phyloP scores from a whole-genome alignment of 345 rosid genomes.

The Laguncularia racemosa region DNA sequence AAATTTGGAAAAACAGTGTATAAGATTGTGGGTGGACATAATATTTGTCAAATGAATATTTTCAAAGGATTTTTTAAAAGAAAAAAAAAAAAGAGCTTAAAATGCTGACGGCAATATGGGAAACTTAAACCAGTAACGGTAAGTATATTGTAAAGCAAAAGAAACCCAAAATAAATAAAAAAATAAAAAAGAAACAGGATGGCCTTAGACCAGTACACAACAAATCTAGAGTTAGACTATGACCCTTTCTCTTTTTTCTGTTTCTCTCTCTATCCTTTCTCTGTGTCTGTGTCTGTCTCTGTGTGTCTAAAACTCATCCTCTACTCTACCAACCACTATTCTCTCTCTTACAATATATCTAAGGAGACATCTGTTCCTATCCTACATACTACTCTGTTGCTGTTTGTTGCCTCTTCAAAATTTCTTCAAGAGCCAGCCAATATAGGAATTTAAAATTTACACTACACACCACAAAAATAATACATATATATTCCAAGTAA shows the following conservation, averaged over 20 bases:
- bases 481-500: constrained; percentile 4
- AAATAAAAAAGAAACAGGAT: too few relatives aligned
- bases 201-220: too few relatives aligned
- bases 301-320: neutral
- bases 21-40: too few relatives aligned
- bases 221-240: too few relatives aligned
- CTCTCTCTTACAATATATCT: too few relatives aligned
- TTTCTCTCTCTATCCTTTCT: neutral
- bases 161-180: too few relatives aligned
- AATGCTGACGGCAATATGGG: too few relatives aligned
- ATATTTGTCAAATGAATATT: neutral
- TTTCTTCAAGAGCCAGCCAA: constrained; percentile 14
- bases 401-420: constrained; percentile 8
- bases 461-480: neutral
- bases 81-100: constrained; percentile 31
- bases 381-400: neutral
- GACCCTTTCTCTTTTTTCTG: neutral
- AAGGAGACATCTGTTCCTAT: neutral
- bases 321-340: too few relatives aligned
- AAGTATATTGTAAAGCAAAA: too few relatives aligned
- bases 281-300: neutral
- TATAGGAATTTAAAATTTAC: neutral
- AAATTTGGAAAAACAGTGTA: too few relatives aligned
- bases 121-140: too few relatives aligned
- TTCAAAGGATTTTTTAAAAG: constrained; percentile 2